Evolutionary conservation across 176 grass and related monocot genomes (phyloP), one percentile per base, ranked within the genome.

Genomic region (Alloteropsis semialata): DNA sequence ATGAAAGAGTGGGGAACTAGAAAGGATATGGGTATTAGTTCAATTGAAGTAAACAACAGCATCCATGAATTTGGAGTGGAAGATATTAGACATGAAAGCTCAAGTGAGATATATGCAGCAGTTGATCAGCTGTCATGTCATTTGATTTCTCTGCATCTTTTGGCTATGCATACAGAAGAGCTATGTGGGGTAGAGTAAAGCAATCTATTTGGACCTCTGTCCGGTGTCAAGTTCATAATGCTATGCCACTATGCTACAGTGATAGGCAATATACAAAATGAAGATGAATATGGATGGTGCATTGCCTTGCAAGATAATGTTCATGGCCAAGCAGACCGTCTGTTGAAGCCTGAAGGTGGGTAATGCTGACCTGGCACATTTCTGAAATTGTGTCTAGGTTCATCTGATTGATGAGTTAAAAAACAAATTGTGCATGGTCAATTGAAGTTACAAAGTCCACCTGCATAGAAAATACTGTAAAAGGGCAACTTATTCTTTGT

Each of bases 21-120:
- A 78, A 91, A 91, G 24, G 69, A 91, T 72, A 84, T 80, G 85
- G 71, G 77, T 15, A 55, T 81, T 77, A 91, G 81, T 75, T 89
- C 81, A 72, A 77, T 84, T 46, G 81, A 87, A 81, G 57, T 81
- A 75, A 48, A 81, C 18, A 69, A 27, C n/a, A 72, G 1, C 30
- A 62, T 84, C 48, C 77, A 77, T 72, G 76, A 88, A 71, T 91
- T 84, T 85, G 69, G 76, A 71, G 85, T 81, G 16, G 81, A 85
- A 72, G 89, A 78, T n/a, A 77, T 65, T 43, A 84, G 70, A 64
- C 89, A 91, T 77, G 54, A 72, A 39, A 87, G n/a, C 54, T 87
- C 69, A 77, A 32, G 44, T 0, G 25, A 84, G 62, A 84, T 84
- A 42, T 81, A 84, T 80, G 41, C 16, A 15, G 15, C 19, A 30